These are phyloP conservation scores for Penicillium sp. DNA, from an alignment of 2,329 filamentous ascomycete genomes.

Conservation along the genomic window DNA sequence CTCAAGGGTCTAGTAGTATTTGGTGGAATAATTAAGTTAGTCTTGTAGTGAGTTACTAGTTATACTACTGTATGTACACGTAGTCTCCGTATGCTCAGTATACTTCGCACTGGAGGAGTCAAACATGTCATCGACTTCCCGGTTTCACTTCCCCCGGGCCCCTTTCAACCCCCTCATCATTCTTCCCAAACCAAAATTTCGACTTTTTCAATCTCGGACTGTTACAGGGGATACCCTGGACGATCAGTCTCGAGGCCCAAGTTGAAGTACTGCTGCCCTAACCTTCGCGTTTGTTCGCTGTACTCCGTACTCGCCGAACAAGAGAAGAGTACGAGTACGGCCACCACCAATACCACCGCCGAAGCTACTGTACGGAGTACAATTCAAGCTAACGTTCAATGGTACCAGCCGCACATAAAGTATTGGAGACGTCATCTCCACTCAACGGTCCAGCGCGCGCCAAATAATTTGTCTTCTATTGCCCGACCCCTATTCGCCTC, in stretches of 20 bases:
- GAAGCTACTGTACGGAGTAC: neutral
- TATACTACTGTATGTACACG: neutral
- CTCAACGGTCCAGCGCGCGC: constrained; percentile 1
- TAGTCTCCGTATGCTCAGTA: too few species aligned
- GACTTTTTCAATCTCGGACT: neutral
- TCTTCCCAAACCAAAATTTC: neutral
- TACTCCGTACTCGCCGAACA: too few species aligned
- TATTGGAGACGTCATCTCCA: constrained; percentile 4
- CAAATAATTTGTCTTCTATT: constrained; percentile 3
- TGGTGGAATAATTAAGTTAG: too few species aligned
- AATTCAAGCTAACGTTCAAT: neutral
- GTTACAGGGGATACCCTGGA: constrained; percentile 1
- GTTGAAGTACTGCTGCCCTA: neutral
- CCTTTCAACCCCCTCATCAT: neutral
- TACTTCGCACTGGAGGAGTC: neutral
- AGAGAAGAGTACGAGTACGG: neutral
- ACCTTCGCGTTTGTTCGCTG: neutral
- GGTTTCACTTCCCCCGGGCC: neutral
- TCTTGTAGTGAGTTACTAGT: neutral
- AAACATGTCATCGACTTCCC: constrained; percentile 1
- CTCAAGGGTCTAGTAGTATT: too few species aligned
- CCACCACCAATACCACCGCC: neutral
- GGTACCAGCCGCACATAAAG: neutral
- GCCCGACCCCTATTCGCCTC: neutral
- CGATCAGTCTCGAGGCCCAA: neutral